Base-by-base conservation (phyloP, 2,329 filamentous ascomycete species). In the Sporothrix schenckii region DNA sequence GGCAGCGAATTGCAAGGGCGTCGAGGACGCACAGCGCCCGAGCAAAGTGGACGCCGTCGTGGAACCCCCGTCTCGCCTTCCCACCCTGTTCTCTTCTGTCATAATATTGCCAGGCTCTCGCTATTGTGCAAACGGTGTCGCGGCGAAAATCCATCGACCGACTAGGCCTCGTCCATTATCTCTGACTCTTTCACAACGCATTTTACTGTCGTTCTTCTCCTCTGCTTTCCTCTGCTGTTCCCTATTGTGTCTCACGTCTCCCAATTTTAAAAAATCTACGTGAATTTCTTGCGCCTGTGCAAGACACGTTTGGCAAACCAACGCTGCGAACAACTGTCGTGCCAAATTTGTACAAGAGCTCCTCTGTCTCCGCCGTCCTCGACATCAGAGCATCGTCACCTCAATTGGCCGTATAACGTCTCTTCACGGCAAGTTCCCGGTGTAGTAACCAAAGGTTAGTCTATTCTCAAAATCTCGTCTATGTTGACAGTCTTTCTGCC, bases 241-340 rank as follows among this genome's bases (percentile, higher is more conserved):
- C 13, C 14, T n/a, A 2, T 14, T 39, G 13, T 14, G 16, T n/a
- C 41, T 44, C 5, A 4, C 14, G 21, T 21, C 21, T 16, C 5
- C 3, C 4, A 41, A 34, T 34, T 24, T 6, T 1, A 50, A 16
- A 50, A 11, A 5, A 11, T 21, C 16, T 41, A 2, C 21, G 2
- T 21, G 4, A 27, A 7, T 13, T 11, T 19, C 49, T 30, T 47
- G 21, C 34, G 9, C 4, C n/a, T 61, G 56, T 44, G 56, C 34
- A 27, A 61, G 34, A 61, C 58, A 63, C 39, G 13, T 27, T 11
- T 21, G 24, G 58, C 6, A 16, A 63, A 16, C 6, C 21, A 16
- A 13, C 13, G 14, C 41, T 63, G 58, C 39, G 39, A 61, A 61
- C 39, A n/a, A 47, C 39, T 47, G 58, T n/a, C 58, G 58, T 61